Conservation (phyloP, 164 flowering plant genomes). For the Aristolochia contorta region DNA sequence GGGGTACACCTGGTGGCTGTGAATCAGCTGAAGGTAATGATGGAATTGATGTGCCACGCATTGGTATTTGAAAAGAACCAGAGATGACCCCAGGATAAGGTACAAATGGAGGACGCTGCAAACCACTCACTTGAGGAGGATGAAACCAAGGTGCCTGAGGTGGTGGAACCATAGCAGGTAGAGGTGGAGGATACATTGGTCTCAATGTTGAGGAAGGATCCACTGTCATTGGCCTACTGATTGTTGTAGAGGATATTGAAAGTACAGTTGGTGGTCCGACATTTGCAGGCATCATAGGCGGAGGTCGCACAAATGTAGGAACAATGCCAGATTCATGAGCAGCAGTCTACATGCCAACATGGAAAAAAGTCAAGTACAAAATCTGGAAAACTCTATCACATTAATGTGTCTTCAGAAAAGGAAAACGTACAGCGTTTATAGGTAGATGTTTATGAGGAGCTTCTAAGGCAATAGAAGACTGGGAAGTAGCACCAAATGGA, state of each 20-base stretch:
- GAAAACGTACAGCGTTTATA: constrained; percentile 16
- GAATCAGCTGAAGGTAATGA: constrained; percentile 43
- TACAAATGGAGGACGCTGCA: constrained; percentile 50
- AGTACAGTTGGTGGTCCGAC: constrained; percentile 47
- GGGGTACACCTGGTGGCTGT: constrained; percentile 58
- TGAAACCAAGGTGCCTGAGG: constrained; percentile 71
- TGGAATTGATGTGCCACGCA: constrained; percentile 33
- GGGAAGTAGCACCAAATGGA: constrained; percentile 15
- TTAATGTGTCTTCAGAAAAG: background rate
- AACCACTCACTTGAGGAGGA: constrained; percentile 43
- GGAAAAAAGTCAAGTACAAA: background rate
- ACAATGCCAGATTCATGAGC: constrained; percentile 1
- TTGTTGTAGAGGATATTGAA: constrained; percentile 19
- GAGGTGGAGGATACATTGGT: constrained; percentile 35
- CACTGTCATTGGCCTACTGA: constrained; percentile 12
- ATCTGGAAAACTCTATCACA: background rate
- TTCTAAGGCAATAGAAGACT: constrained; percentile 6
- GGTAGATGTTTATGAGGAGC: constrained; percentile 10
- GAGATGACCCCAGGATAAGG: constrained; percentile 45
- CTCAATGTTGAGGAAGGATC: constrained; percentile 17
- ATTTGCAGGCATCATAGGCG: constrained; percentile 26
- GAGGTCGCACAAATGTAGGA: constrained; percentile 17
- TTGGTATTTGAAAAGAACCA: constrained; percentile 42
- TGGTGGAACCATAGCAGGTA: constrained; percentile 37
- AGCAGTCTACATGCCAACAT: background rate